Evolutionary conservation across 176 grass and related monocot genomes (phyloP), one percentile per base, ranked within the genome.

Genomic region (Tillandsia leiboldiana): DNA sequence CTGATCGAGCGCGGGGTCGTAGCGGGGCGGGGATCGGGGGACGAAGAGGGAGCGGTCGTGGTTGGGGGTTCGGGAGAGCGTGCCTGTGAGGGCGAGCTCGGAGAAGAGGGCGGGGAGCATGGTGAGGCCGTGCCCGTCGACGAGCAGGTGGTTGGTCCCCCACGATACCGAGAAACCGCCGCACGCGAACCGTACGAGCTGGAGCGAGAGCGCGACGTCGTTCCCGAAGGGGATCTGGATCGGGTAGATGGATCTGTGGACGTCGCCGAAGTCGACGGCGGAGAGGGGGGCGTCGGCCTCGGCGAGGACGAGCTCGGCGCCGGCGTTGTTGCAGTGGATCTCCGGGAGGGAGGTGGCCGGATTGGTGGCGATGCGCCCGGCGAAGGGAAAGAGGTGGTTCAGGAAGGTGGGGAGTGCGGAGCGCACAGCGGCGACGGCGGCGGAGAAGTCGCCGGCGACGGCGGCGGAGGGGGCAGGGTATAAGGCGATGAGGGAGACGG

Each of bases 301-400:
- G 12, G 83, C 83, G n/a, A 94, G 62, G 10, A 94, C 75, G 27
- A 90, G 77, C 79, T 94, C 90, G 11, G 83, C 90, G 23, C 90
- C 90, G 0, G 52, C 76, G 76, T 94, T 94, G 59, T 67, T 24
- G 58, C 83, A 90, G 2, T 72, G 47, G 67, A 70, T 18, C 20
- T 70, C 67, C 2, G 49, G 67, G 49, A 27, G 10, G 67, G 20
- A 18, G 49, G 48, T 70, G 20, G n/a, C 18, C 11, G 64, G 27
- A 20, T 70, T 24, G 11, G 49, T 7, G 11, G 5, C n/a, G 49
- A 70, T 53, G 1, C 67, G 67, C 7, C 67, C 67, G 3, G 67
- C 24, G 67, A 70, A 70, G 20, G 67, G 67, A 49, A 51, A 51
- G 72, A 90, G 71, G 12, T 75, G 53, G 78, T 75, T 74, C 74